Base-by-base conservation (phyloP, 73 alveolate genomes). In the Paramecium tetraurelia region DNA sequence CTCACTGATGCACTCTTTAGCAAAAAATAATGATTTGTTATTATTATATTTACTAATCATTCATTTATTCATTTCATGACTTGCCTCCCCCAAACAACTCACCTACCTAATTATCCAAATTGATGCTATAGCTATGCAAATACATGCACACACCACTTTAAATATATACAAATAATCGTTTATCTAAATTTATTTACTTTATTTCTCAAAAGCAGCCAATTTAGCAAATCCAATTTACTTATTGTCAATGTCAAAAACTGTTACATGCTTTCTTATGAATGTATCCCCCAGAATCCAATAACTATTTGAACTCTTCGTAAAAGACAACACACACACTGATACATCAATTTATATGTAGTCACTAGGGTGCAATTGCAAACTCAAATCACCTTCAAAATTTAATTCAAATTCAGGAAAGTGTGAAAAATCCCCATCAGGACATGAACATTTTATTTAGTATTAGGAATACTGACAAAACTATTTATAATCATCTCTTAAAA, bases 371-470 rank as follows among this genome's bases (percentile, higher is more conserved):
- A 80, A 35, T 7, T 2, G 10, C 24, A 44, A 46, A 22, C 14
- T 53, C 21, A 35, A 80, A 80, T 24, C 35, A 10, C 75, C 90
- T 24, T 48, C 71, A 44, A 80, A 44, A 21, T n/a, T 40, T 10
- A 80, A 80, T 43, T 80, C 48, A 11, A 80, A 24, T 24, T 33
- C 6, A 9, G 90, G 90, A 46, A 80, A 80, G n/a, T 43, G 14
- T 44, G 40, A 31, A 7, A 80, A 44, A 48, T 80, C 48, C 31
- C 76, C 72, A 22, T 41, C 70, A 24, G 90, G 90, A 46, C 90
- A 80, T 8, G 90, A 80, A 80, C 90, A 80, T 80, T 31, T 31
- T 43, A 80, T 43, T 46, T 80, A 22, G n/a, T 44, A 48, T 24
- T 80, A 14, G n/a, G 46, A 41, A 80, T 43, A 80, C 11, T 80